Evolutionary conservation across 2,329 filamentous ascomycete species (phyloP), one percentile per base, ranked within the genome.

Genomic region (Paracamarosporium sp.): DNA sequence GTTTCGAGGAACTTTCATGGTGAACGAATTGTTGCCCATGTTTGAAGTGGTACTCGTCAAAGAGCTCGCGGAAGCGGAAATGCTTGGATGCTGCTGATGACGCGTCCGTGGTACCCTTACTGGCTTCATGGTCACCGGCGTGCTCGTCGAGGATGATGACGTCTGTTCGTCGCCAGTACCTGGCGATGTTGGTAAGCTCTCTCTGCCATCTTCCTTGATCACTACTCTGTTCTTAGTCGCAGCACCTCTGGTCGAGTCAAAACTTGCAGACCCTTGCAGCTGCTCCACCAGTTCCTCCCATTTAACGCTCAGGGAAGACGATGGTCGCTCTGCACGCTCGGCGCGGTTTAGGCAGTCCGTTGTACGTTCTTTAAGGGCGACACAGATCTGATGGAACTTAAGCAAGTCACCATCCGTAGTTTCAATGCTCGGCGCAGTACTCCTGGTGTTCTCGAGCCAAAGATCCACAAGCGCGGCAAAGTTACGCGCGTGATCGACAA

Each of bases 401-500:
- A 77, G 68, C 6, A 84, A 73, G 57, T 84, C 81, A 38, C 80
- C 80, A 30, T 81, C 79, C 0, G 73, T 65, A 0, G 71, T 60
- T 53, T 76, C 64, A 11, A 80, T 75, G 47, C 78, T 78, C 27
- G 71, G 70, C 4, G 75, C 69, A 22, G 63, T 70, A 44, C 74
- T 71, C 33, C 67, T 56, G 1, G 76, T 77, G 47, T 82, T 77
- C 47, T 92, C 89, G 0, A 90, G 83, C 91, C 91, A 96, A 12
- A 95, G 80, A 68, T 90, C 90, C 22, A 96, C 89, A 17, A 99
- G 79, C 35, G 89, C 88, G 0, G 95, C 92, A 67, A 93, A 93
- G 66, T 91, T 93, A 60, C 92, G 87, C 7, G 93, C 88, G 61
- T 93, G 89, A 66, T 99, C 95, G 60, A 99, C 91, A 4, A 99